phyloP scores from a whole-genome alignment of 345 rosid species.

The Isatis tinctoria region DNA sequence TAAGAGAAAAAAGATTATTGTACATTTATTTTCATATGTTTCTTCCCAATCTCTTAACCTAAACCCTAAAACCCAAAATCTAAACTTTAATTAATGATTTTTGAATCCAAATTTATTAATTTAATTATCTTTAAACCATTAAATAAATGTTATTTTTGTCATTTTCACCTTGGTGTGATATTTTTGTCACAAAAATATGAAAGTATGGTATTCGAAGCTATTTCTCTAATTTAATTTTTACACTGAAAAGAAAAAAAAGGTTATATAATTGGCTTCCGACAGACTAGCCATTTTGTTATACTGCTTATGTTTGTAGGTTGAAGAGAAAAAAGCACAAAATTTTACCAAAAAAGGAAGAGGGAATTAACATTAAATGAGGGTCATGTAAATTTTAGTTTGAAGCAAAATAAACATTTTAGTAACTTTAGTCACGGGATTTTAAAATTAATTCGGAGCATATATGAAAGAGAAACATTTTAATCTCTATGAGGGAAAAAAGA shows the following conservation, averaged over 20 bases:
- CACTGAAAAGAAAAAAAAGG: not conserved
- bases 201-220: no score
- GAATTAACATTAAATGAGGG: not conserved
- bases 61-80: no score
- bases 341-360: not conserved
- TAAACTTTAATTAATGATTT: no score
- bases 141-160: no score
- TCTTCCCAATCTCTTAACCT: no score
- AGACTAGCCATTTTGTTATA: no score
- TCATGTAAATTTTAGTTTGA: not conserved
- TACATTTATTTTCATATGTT: no score
- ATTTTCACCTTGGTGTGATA: no score
- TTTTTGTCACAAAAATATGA: no score
- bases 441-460: not conserved
- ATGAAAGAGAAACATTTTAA: not conserved
- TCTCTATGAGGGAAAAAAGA: not conserved
- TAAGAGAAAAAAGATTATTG: no score
- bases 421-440: not conserved
- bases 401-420: not conserved
- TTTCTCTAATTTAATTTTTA: not conserved
- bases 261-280: not conserved
- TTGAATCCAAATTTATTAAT: no score
- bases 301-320: not conserved
- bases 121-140: no score
- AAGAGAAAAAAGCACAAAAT: not conserved